Evolutionary conservation across 2,329 filamentous ascomycete genomes (phyloP), one percentile per base, ranked within the genome.

Genomic region (Colletotrichum camelliae): DNA sequence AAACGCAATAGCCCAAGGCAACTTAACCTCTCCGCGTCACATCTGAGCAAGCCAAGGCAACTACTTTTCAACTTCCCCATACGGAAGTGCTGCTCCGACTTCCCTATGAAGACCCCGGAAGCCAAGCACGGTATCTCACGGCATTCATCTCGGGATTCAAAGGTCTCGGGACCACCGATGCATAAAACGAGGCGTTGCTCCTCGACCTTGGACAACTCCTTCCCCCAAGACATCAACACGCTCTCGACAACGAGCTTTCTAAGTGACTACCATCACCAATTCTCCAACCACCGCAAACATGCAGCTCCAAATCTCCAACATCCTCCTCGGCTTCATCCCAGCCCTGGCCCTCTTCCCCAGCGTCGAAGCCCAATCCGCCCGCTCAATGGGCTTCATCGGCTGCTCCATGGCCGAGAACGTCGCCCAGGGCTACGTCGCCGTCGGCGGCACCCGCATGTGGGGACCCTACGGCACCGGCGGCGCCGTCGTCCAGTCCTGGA

Each of bases 1-100:
- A 21, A 52, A 21, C 2, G 12, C 12, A 13, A 52, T 21, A 24
- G n/a, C 3, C 0, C 10, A 24, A 10, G 2, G 10, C 3, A 52
- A 13, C 0, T 52, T 0, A 2, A 21, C 43, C n/a, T 52, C 4
- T 24, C 6, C 7, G 13, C 0, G n/a, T 52, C 43, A 52, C n/a
- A 21, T 13, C 21, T 24, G n/a, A 52, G 43, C 43, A 21, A 0
- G 12, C 0, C 12, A 0, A 0, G 39, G 39, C 39, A 48, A 48
- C 1, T 48, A 48, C 43, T 2, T 52, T 0, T 52, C 6, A 52
- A 3, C 2, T 52, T 15, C n/a, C n/a, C n/a, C 43, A 52, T 13
- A 5, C 43, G 43, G 43, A 13, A 52, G 43, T 13, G n/a, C 43
- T 21, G 5, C 43, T 52, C 43, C 43, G n/a, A 52, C 10, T 1